Conservation (phyloP, 768 basidiomycete species). For the Candolleomyces eurysporus region DNA sequence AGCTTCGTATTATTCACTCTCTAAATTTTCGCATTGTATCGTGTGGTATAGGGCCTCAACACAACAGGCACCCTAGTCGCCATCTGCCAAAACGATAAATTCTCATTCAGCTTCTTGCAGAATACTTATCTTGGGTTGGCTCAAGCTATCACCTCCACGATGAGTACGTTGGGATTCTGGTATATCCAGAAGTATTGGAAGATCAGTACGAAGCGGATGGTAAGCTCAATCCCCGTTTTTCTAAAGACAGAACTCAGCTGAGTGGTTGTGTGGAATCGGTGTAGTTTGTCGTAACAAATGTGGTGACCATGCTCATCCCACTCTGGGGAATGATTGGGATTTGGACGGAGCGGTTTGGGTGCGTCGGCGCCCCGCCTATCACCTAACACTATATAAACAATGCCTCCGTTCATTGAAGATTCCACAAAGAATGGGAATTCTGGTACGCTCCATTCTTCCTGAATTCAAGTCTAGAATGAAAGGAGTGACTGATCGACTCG, state of each 20-base stretch:
- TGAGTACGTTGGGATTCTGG: slow-evolving; percentile 77
- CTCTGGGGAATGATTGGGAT: slow-evolving; percentile 87
- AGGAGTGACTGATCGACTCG: neutral
- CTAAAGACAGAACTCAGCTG: too few species aligned
- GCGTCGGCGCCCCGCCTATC: slow-evolving; percentile 14
- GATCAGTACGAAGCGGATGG: slow-evolving; percentile 81
- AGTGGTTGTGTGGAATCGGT: neutral
- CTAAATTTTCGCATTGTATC: neutral
- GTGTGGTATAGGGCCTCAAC: slow-evolving; percentile 59
- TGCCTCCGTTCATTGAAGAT: slow-evolving; percentile 22
- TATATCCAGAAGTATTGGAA: slow-evolving; percentile 80
- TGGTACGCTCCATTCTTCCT: slow-evolving; percentile 44
- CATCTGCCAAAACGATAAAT: slow-evolving; percentile 81
- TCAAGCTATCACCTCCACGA: slow-evolving; percentile 73
- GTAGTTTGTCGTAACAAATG: slow-evolving; percentile 75
- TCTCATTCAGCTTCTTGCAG: slow-evolving; percentile 77
- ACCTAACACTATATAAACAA: neutral
- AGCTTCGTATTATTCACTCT: too few species aligned
- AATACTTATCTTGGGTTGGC: slow-evolving; percentile 77
- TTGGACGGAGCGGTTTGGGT: slow-evolving; percentile 77
- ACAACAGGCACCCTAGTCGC: slow-evolving; percentile 73
- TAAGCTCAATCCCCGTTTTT: slow-evolving; percentile 21
- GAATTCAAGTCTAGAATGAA: too few species aligned
- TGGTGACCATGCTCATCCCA: slow-evolving; percentile 74
- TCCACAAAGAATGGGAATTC: slow-evolving; percentile 86